These are phyloP conservation scores for Vanderwaltozyma verrucispora DNA, from an alignment of 805 yeast species.

Conservation along the genomic window DNA sequence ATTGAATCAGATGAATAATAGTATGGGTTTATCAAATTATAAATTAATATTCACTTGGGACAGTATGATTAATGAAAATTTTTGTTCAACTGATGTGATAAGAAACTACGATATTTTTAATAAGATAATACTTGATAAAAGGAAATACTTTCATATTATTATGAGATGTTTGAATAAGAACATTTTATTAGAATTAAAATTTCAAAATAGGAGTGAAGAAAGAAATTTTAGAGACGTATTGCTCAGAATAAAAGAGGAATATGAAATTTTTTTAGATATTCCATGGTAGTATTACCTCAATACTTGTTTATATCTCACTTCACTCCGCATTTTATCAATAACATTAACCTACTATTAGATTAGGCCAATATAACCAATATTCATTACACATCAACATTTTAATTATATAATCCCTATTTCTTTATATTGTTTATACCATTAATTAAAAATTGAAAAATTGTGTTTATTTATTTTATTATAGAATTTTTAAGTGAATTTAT, in stretches of 20 bases:
- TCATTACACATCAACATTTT: no score
- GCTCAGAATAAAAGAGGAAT: conserved; percentile 23
- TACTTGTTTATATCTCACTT: no score
- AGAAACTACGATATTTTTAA: conserved; percentile 10
- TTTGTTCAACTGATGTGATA: conserved; percentile 13
- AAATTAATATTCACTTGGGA: conserved; percentile 9
- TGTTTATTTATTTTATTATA: no score
- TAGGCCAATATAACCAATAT: no score
- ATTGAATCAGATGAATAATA: conserved; percentile 2
- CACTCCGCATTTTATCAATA: no score
- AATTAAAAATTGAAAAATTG: no score
- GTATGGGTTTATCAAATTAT: conserved; percentile 11
- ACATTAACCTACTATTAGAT: no score
- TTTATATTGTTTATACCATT: no score
- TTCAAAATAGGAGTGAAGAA: conserved; percentile 10
- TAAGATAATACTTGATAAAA: conserved; percentile 7
- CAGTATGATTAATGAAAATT: not conserved
- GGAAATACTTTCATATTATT: conserved; percentile 8
- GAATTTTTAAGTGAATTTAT: no score
- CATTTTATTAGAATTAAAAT: conserved; percentile 15
- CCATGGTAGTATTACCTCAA: conserved; percentile 9
- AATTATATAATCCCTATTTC: no score
- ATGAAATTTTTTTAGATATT: conserved; percentile 21
- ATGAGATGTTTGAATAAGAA: conserved; percentile 12
- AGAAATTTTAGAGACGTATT: conserved; percentile 16